phyloP scores from a whole-genome alignment of 768 basidiomycete species.

The Boletellus sp. region DNA sequence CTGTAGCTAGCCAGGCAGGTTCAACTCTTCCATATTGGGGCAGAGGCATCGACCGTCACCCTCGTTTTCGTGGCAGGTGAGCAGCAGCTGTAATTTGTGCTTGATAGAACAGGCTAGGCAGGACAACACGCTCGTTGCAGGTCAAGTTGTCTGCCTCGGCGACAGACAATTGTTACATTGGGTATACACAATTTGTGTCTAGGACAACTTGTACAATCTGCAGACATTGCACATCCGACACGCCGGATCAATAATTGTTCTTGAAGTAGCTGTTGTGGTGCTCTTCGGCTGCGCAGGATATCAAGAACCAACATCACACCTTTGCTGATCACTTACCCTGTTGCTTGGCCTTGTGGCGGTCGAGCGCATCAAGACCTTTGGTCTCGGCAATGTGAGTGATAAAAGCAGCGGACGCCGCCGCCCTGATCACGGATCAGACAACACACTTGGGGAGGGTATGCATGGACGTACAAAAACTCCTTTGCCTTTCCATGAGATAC shows the following conservation, averaged over 20 bases:
- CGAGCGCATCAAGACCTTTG: conserved; percentile 51
- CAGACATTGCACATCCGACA: no score
- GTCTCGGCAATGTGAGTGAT: conserved; percentile 54
- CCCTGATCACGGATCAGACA: conserved; percentile 32
- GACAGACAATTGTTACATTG: no score
- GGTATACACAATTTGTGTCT: conserved; percentile 7
- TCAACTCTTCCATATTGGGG: no score
- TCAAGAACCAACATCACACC: not conserved
- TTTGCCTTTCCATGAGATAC: conserved; percentile 52
- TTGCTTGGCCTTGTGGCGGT: conserved; percentile 41
- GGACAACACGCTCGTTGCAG: no score
- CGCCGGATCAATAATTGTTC: not conserved
- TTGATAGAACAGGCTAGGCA: no score
- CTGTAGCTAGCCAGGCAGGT: no score
- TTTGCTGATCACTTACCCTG: conserved; percentile 23
- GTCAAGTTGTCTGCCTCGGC: no score
- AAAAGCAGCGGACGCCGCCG: conserved; percentile 53
- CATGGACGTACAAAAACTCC: conserved; percentile 41
- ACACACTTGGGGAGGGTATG: not conserved
- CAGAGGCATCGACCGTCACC: no score
- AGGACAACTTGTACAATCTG: not conserved
- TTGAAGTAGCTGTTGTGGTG: not conserved
- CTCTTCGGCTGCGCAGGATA: conserved; percentile 4
- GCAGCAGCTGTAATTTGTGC: no score
- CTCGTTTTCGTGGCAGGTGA: no score